These are phyloP conservation scores for Sutorius australiensis DNA, from an alignment of 768 basidiomycete genomes.

Conservation along the genomic window DNA sequence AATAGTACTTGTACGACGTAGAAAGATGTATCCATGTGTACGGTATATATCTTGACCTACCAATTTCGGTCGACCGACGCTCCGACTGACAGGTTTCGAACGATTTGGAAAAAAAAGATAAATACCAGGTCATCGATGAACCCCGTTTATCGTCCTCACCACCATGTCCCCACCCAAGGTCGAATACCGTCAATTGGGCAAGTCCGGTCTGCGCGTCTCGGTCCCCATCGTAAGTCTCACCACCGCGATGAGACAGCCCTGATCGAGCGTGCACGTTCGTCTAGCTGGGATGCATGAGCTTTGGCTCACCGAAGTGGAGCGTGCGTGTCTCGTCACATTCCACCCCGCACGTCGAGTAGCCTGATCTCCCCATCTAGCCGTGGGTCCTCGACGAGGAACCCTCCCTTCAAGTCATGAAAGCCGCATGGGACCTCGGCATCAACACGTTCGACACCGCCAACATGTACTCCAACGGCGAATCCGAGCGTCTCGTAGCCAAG, in stretches of 20 bases:
- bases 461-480: slow-evolving; percentile 35
- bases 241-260: too few relatives aligned
- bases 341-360: too few relatives aligned
- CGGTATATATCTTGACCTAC: background rate
- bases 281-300: slow-evolving; percentile 25
- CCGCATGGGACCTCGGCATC: slow-evolving; percentile 40
- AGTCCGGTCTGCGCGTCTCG: slow-evolving; percentile 32
- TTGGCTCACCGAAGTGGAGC: background rate
- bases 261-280: background rate
- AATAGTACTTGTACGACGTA: background rate
- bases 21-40: background rate
- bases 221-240: slow-evolving; percentile 30
- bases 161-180: slow-evolving; percentile 18
- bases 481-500: slow-evolving; percentile 36
- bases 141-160: background rate
- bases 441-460: slow-evolving; percentile 40
- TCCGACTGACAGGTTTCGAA: background rate
- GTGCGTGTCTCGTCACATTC: background rate
- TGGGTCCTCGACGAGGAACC: slow-evolving; percentile 30
- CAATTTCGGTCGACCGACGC: background rate
- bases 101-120: background rate
- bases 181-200: slow-evolving; percentile 31
- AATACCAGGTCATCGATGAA: background rate
- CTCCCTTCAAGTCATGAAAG: slow-evolving; percentile 33
- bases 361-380: slow-evolving; percentile 3